Evolutionary conservation across 352 stramenopile species (phyloP).

Genomic region (Plasmopara viticola): DNA sequence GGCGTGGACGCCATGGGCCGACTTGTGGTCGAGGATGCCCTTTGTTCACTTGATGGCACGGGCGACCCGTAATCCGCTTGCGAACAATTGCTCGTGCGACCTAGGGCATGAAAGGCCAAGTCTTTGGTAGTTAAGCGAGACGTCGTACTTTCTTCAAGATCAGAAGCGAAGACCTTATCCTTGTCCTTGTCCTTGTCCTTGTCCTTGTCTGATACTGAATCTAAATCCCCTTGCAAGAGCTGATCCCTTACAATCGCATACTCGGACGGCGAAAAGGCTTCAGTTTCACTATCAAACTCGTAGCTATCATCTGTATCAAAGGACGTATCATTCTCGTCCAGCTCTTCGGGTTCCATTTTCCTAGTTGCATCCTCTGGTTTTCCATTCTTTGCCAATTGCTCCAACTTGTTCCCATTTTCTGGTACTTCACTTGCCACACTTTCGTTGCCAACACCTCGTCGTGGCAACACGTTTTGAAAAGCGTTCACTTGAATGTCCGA

Average conservation of each 20-base stretch:
- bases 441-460: constrained; percentile 17
- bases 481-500: constrained; percentile 45
- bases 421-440: background rate
- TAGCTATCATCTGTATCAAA: constrained; percentile 30
- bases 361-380: background rate
- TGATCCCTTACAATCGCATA: constrained; percentile 1
- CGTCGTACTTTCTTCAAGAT: constrained; percentile 2
- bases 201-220: constrained; percentile 10
- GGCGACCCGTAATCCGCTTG: constrained; percentile 22
- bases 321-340: constrained; percentile 5
- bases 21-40: constrained; percentile 3
- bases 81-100: constrained; percentile 18
- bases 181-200: constrained; percentile 13
- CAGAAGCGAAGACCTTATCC: too few relatives aligned
- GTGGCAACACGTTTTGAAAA: constrained; percentile 28
- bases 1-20: constrained; percentile 25
- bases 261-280: constrained; percentile 15
- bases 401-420: background rate
- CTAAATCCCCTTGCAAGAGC: constrained; percentile 2
- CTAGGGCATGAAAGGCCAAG: constrained; percentile 26
- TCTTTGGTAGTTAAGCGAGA: constrained; percentile 25
- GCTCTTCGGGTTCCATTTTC: background rate
- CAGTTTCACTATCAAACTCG: constrained; percentile 33
- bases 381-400: constrained; percentile 1
- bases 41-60: constrained; percentile 13